Evolutionary conservation across 306 rosid species (phyloP).

Genomic region (Betula pendula): DNA sequence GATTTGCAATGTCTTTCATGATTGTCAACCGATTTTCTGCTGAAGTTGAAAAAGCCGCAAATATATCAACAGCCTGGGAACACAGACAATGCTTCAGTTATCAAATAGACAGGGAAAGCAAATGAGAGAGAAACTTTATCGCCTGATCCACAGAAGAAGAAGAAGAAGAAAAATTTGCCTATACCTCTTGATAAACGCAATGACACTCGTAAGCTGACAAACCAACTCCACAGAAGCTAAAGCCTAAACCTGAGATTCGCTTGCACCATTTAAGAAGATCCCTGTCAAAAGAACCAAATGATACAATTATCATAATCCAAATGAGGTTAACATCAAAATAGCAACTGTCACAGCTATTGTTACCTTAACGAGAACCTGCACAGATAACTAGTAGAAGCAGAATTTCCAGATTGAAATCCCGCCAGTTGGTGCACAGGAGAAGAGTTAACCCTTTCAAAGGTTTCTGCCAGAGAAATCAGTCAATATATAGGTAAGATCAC

Average conservation of each 20-base stretch:
- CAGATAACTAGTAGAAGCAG: slow-evolving; percentile 42
- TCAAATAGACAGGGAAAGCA: neutral
- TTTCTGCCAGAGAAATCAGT: slow-evolving; percentile 50
- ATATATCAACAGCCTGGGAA: slow-evolving; percentile 83
- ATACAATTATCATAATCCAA: neutral
- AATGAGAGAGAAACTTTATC: neutral
- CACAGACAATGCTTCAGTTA: slow-evolving; percentile 22
- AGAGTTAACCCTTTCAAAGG: slow-evolving; percentile 60
- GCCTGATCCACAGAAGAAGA: too few relatives aligned
- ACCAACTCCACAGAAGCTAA: slow-evolving; percentile 48
- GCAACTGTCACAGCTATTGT: slow-evolving; percentile 9
- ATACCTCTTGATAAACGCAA: slow-evolving; percentile 75
- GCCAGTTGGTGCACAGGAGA: slow-evolving; percentile 35
- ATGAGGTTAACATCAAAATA: neutral
- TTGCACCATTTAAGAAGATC: slow-evolving; percentile 97
- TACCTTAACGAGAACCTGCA: slow-evolving; percentile 82
- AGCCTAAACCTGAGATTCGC: slow-evolving; percentile 62
- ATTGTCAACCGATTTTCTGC: slow-evolving; percentile 56
- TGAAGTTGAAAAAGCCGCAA: slow-evolving; percentile 74
- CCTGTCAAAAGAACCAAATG: slow-evolving; percentile 48
- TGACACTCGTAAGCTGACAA: slow-evolving; percentile 50
- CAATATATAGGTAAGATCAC: slow-evolving; percentile 6
- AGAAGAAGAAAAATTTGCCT: too few relatives aligned
- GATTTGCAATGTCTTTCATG: slow-evolving; percentile 67
- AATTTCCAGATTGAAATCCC: slow-evolving; percentile 43